Conservation (phyloP, 352 stramenopile genomes). For the Phytophthora litchii region DNA sequence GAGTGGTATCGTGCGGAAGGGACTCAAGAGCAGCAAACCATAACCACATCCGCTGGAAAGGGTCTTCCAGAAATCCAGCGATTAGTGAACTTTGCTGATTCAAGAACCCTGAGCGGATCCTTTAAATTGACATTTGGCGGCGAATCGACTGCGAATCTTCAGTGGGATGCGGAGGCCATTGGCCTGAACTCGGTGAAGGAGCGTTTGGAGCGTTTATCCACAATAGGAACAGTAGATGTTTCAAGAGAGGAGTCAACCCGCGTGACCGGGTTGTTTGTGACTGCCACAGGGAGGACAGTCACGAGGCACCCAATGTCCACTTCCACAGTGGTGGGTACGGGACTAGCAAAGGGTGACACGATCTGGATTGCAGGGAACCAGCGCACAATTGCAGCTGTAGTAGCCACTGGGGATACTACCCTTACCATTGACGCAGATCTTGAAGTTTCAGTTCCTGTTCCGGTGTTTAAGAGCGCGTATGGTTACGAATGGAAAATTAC, state of each 20-base stretch:
- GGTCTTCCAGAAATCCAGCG: conserved; percentile 73
- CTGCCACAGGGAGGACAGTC: conserved; percentile 30
- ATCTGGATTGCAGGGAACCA: conserved; percentile 68
- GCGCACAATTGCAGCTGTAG: conserved; percentile 33
- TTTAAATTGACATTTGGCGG: conserved; percentile 72
- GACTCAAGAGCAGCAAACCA: conserved; percentile 65
- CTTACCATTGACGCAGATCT: conserved; percentile 31
- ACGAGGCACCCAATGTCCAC: conserved; percentile 39
- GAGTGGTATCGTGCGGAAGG: conserved; percentile 79
- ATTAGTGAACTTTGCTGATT: conserved; percentile 61
- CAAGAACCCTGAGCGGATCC: conserved; percentile 59
- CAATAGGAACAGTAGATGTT: conserved; percentile 68
- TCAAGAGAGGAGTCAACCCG: conserved; percentile 46
- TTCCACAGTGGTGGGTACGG: conserved; percentile 17
- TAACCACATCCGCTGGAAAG: conserved; percentile 74
- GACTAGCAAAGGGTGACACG: conserved; percentile 29
- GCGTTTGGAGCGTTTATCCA: conserved; percentile 66
- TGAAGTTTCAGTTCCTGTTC: conserved; percentile 40
- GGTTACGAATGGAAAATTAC: conserved; percentile 83
- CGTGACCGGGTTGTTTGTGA: conserved; percentile 59
- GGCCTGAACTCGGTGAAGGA: conserved; percentile 75
- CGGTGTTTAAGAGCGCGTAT: conserved; percentile 68
- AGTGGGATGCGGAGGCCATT: conserved; percentile 61
- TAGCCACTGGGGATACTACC: conserved; percentile 3
- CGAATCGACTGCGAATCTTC: conserved; percentile 69